A percentile compares a stretch with the other conserved stretches of the same genome.
These are phyloP conservation scores for Actinomortierella ambigua DNA, from an alignment of 371 early-diverging fungal species.

Conservation along the genomic window DNA sequence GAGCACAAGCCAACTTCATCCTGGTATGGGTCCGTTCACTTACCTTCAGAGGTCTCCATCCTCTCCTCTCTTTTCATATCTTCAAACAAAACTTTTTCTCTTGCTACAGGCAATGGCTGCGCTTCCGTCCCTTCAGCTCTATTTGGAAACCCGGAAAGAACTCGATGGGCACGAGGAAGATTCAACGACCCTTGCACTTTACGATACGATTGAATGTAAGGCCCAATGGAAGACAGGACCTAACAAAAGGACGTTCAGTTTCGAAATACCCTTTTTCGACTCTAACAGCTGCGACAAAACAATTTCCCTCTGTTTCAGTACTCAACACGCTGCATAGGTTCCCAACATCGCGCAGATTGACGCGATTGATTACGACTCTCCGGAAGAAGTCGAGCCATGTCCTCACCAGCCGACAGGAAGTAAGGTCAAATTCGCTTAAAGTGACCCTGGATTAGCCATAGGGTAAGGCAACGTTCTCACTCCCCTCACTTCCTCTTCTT, in stretches of 20 bases:
- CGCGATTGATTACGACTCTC: constrained; percentile 21
- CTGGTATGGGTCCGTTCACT: no score
- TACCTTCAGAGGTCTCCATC: no score
- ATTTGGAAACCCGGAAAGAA: constrained; percentile 25
- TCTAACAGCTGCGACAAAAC: no score
- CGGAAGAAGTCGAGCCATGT: constrained; percentile 33
- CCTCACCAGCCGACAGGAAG: constrained; percentile 41
- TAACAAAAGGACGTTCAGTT: no score
- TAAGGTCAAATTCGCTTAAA: neutral
- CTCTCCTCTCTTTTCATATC: no score
- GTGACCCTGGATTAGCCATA: no score
- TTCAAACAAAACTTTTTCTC: neutral
- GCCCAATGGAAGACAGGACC: no score
- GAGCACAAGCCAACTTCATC: neutral
- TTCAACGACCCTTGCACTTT: constrained; percentile 27
- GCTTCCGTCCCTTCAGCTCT: constrained; percentile 23
- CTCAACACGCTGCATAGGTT: constrained; percentile 15
- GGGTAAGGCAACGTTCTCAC: no score
- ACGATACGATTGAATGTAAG: constrained; percentile 38
- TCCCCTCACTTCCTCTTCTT: neutral
- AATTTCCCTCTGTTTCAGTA: constrained; percentile 9
- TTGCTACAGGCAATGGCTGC: constrained; percentile 32
- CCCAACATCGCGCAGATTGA: constrained; percentile 18
- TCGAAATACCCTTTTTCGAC: no score
- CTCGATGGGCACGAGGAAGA: constrained; percentile 25